Conservation (phyloP, 2,329 filamentous ascomycete genomes). For the Juglanconis juglandina region DNA sequence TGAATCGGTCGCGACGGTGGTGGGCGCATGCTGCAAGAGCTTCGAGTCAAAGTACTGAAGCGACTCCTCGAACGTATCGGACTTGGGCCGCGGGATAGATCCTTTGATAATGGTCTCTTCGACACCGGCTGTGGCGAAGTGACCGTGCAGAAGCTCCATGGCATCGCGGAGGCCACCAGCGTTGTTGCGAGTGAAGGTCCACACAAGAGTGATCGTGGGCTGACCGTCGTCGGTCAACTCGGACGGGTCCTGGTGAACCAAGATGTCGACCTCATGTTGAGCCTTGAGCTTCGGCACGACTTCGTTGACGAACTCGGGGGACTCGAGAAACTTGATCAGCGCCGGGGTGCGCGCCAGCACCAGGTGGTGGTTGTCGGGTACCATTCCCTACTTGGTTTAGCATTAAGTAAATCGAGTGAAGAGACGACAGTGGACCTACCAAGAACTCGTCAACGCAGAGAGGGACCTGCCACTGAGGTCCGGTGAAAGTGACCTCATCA, state of each 20-base stretch:
- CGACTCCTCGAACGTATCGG: constrained; percentile 96
- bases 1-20: constrained; percentile 77
- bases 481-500: constrained; percentile 91
- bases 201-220: constrained; percentile 62
- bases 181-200: constrained; percentile 93
- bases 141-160: constrained; percentile 86
- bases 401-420: background rate
- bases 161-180: constrained; percentile 92
- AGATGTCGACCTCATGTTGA: constrained; percentile 88
- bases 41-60: constrained; percentile 97
- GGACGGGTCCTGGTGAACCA: constrained; percentile 63
- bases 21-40: constrained; percentile 86
- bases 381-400: constrained; percentile 70
- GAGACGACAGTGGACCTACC: constrained; percentile 41
- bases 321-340: constrained; percentile 77
- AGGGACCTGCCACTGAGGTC: constrained; percentile 96
- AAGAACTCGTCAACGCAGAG: constrained; percentile 94
- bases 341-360: constrained; percentile 73
- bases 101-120: constrained; percentile 85
- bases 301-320: constrained; percentile 74
- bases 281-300: constrained; percentile 79
- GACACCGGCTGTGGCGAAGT: constrained; percentile 84
- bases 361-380: constrained; percentile 92
- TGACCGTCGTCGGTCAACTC: constrained; percentile 56
- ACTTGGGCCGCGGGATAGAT: constrained; percentile 95